Evolutionary conservation across 495 filamentous ascomycete species (phyloP), one percentile per base, ranked within the genome.

Genomic region (Annulohypoxylon nitens): DNA sequence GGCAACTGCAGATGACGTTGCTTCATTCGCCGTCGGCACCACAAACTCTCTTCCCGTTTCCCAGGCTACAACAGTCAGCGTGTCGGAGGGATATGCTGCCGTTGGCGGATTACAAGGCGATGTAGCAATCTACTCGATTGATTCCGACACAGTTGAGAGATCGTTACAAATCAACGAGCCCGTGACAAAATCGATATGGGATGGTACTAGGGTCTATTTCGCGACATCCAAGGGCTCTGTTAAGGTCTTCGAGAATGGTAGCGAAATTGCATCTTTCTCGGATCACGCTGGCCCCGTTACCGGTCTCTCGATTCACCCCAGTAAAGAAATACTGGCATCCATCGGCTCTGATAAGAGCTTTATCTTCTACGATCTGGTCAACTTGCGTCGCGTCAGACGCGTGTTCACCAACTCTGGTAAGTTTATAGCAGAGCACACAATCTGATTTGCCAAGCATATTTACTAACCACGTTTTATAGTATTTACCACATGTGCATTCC

Each of bases 261-360:
- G 78, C 12, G 88, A 91, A 79, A 81, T 89, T 12, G 88, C 88
- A 9, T 86, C 85, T 57, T 91, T 97, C 74, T 82, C 83, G 26
- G 88, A 91, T 2, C 96, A 99, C 76, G 92, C 93, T 64, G 97
- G 96, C 11, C 86, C 90, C 36, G 92, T 89, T 2, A 93, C 90
- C 5, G 92, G 89, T 3, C 80, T 98, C 43, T 88, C 93, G 18
- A 78, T 96, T 3, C 97, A 99, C 79, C 92, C 96, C 2, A 91
- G 92, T 79, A 92, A 90, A 34, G 90, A 93, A 20, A 90, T 99
- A 68, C 83, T 97, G 20, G 95, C 92, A 9, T 97, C 94, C 0
- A 90, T 95, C 33, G 96, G 96, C 57, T 88, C 89, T 3, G 96
- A 99, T 79, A 98, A 97, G 86, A 96, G 93, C 82, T 96, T 94